Evolutionary conservation across 805 yeast species (phyloP).

Genomic region (Sungouiella blattae): DNA sequence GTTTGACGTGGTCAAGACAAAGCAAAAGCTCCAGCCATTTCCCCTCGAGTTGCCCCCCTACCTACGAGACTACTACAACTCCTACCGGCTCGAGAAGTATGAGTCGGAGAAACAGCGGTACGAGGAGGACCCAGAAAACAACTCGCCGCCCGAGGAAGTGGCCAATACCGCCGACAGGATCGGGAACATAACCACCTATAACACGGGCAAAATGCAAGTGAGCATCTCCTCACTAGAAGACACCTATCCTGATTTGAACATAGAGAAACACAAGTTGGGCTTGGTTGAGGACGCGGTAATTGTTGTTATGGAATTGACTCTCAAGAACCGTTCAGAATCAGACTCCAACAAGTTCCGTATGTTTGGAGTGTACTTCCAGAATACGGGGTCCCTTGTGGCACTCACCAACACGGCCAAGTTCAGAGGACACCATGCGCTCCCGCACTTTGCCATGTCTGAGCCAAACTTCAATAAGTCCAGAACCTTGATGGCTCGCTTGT

Average conservation of each 20-base stretch:
- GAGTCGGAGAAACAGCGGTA: slow-evolving; percentile 25
- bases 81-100: slow-evolving; percentile 20
- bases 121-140: slow-evolving; percentile 24
- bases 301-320: slow-evolving; percentile 24
- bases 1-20: slow-evolving; percentile 21
- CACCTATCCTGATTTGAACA: slow-evolving; percentile 20
- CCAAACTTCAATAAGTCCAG: slow-evolving; percentile 44
- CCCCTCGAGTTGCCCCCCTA: slow-evolving; percentile 26
- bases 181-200: slow-evolving; percentile 27
- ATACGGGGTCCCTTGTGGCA: slow-evolving; percentile 58
- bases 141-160: slow-evolving; percentile 16
- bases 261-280: slow-evolving; percentile 7
- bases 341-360: slow-evolving; percentile 50
- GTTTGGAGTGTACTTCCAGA: slow-evolving; percentile 63
- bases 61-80: slow-evolving; percentile 27
- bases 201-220: slow-evolving; percentile 25
- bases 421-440: slow-evolving; percentile 56
- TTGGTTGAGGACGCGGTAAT: slow-evolving; percentile 30
- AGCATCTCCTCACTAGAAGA: slow-evolving; percentile 20
- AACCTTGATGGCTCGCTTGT: slow-evolving; percentile 39
- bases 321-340: slow-evolving; percentile 45
- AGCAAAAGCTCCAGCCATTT: slow-evolving; percentile 12
- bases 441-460: slow-evolving; percentile 49
- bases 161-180: slow-evolving; percentile 10
- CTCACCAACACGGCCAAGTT: slow-evolving; percentile 63